phyloP scores from a whole-genome alignment of 2,329 filamentous ascomycete genomes.

The Metarhizium anisopliae region DNA sequence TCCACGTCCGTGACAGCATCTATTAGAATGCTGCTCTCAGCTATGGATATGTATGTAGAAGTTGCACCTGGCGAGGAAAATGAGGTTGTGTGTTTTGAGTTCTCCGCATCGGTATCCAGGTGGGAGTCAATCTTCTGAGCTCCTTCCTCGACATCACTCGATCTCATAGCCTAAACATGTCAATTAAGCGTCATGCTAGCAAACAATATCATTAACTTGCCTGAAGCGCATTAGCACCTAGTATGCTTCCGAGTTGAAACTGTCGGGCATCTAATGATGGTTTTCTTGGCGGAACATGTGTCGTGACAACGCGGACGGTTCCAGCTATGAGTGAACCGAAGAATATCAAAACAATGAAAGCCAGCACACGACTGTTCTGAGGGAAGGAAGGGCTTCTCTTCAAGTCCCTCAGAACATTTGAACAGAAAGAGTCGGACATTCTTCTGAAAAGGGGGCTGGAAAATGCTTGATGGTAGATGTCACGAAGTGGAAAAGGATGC shows the following conservation, averaged over 20 bases:
- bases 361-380: neutral
- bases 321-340: conserved; percentile 6
- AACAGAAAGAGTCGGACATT: neutral
- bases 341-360: neutral
- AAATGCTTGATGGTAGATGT: neutral
- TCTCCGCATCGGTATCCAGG: neutral
- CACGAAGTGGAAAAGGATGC: conserved; percentile 10
- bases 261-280: conserved; percentile 10
- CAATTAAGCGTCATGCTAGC: neutral
- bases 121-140: neutral
- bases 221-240: conserved; percentile 8
- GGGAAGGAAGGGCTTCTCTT: neutral
- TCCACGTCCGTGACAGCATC: neutral
- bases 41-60: neutral
- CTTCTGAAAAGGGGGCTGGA: neutral
- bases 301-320: conserved; percentile 1
- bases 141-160: neutral
- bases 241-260: conserved; percentile 15
- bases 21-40: neutral
- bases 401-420: neutral
- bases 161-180: neutral
- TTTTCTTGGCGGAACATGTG: neutral
- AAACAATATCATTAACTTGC: conserved; percentile 4
- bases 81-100: neutral
- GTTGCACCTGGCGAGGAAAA: neutral